Evolutionary conservation across 75 land plant genomes (phyloP), one percentile per base, ranked within the genome.

Genomic region (Isoetes taiwanensis): DNA sequence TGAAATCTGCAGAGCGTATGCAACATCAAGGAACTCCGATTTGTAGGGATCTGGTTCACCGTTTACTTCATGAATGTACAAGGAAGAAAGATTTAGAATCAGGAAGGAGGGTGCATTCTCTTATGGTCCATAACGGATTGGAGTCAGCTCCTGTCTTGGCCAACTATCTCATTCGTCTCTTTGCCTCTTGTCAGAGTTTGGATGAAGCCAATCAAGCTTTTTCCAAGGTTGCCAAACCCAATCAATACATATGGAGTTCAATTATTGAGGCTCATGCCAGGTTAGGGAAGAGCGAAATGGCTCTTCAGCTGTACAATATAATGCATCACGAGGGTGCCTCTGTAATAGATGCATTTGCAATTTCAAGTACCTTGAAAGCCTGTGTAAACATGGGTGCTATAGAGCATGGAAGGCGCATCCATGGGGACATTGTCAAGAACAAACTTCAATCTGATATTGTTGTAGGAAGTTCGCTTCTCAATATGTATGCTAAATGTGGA

Each of bases 301-400:
- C 73, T 30, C 10, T 64, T 9, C 39, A 12, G 31, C 42, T 62
- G 17, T 71, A 64, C 43, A 34, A 31, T 28, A 26, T 21, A 20
- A 37, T 63, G 66, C 66, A 52, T 3, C 9, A 26, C 4, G 0
- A 24, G 9, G 63, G 38, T 19, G 26, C 1, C 2, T 12, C n/a
- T n/a, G 65, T 20, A 67, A 64, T 58, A 57, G 59, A 0, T 71
- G 64, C 43, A 64, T 63, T 2, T 71, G 56, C 37, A 71, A 56
- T 5, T 71, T 58, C 59, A 40, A 54, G n/a, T 26, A 58, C 33
- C 43, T 58, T 40, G 29, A 66, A 0, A 58, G 62, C 54, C 27
- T 62, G 1, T 62, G 24, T 28, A 42, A 46, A 12, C 27, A 11
- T 25, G 37, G 54, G 2, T 5, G n/a, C n/a, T n/a, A n/a, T 37